Conservation (phyloP, 208 protist species). For the Leishmania amazonensis region DNA sequence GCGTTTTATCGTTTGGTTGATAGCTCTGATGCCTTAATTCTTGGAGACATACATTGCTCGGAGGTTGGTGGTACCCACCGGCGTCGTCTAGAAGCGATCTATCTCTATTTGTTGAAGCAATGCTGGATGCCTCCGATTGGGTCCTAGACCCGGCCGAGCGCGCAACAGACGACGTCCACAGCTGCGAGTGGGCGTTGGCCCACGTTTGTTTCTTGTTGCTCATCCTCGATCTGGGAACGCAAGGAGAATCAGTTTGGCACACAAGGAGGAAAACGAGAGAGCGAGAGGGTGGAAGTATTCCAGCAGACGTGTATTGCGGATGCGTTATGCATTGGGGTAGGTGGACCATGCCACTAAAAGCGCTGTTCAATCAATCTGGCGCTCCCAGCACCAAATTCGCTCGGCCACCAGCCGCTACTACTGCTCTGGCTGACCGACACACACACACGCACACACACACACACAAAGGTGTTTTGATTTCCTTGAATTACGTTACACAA, state of each 20-base stretch:
- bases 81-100: conserved; percentile 33
- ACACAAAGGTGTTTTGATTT: not conserved
- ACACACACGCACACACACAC: not conserved
- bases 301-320: not conserved
- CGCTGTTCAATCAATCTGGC: not conserved
- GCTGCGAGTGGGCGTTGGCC: conserved; percentile 36
- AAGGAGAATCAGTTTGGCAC: not conserved
- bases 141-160: conserved; percentile 24
- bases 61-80: not conserved
- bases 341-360: not conserved
- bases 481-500: not conserved
- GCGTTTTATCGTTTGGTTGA: conserved; percentile 15
- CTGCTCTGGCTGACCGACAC: not conserved
- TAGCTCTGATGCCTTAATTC: not conserved
- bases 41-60: not conserved
- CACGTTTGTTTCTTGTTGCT: conserved; percentile 32
- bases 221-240: conserved; percentile 8
- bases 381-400: not conserved
- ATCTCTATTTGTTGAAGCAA: conserved; percentile 33
- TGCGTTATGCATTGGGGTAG: not conserved
- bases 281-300: not conserved
- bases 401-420: not conserved
- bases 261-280: not conserved
- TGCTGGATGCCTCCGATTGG: conserved; percentile 32
- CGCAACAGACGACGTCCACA: conserved; percentile 25